A percentile compares a stretch with the other conserved stretches of the same genome.
Evolutionary conservation across 164 flowering plant species (phyloP).

Genomic region (Warburgia ugandensis): DNA sequence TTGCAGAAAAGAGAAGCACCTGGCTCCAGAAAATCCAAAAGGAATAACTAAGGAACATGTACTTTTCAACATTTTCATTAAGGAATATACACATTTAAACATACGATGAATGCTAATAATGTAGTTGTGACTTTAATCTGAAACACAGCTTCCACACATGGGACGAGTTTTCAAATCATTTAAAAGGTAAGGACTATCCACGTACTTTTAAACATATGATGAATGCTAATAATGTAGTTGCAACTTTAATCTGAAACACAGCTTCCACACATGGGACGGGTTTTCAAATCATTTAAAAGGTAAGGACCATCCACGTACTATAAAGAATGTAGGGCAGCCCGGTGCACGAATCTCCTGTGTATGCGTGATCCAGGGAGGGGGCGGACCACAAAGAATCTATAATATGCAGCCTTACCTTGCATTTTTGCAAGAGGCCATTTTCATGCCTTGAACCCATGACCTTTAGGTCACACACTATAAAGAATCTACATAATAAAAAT

Average conservation of each 20-base stretch:
- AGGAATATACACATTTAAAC: too few species aligned
- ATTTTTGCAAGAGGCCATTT: too few species aligned
- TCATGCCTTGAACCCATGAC: too few species aligned
- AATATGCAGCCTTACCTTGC: too few species aligned
- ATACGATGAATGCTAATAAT: too few species aligned
- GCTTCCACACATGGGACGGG: not conserved
- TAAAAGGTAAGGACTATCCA: not conserved
- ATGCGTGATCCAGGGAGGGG: too few species aligned
- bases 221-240: too few species aligned
- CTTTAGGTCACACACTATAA: too few species aligned
- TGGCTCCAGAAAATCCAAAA: constrained; percentile 14
- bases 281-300: not conserved
- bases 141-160: not conserved
- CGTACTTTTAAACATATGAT: not conserved
- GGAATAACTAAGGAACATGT: not conserved
- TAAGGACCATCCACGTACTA: not conserved
- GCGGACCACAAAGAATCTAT: too few species aligned
- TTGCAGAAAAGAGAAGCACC: constrained; percentile 95
- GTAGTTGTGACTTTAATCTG: not conserved
- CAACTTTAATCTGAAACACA: not conserved
- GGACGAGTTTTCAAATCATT: not conserved
- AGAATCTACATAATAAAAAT: too few species aligned
- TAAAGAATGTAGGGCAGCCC: too few species aligned
- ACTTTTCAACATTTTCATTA: not conserved
- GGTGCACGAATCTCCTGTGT: too few species aligned